phyloP scores from a whole-genome alignment of 2,329 filamentous ascomycete species.

The Daldinia sp. region DNA sequence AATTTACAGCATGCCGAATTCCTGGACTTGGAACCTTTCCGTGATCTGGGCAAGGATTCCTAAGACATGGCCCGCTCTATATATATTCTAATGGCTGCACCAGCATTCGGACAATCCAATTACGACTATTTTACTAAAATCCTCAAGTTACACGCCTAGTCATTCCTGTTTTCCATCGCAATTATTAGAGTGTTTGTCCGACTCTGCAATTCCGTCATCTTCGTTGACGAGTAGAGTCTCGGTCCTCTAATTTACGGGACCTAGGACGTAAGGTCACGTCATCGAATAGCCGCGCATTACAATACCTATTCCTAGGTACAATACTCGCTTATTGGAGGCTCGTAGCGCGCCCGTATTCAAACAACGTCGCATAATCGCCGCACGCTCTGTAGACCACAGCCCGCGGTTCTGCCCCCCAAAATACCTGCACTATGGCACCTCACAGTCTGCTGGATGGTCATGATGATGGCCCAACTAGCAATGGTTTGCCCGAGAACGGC shows the following conservation, averaged over 20 bases:
- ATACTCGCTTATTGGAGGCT: background rate
- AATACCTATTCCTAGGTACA: background rate
- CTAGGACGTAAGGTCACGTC: background rate
- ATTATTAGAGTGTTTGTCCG: background rate
- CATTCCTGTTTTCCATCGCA: background rate
- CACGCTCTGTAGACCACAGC: background rate
- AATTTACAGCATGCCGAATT: conserved; percentile 30
- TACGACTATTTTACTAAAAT: conserved; percentile 17
- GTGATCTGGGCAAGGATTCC: conserved; percentile 30
- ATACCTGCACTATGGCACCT: conserved; percentile 45
- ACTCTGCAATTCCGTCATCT: background rate
- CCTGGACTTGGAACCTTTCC: conserved; percentile 29
- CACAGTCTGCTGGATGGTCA: conserved; percentile 49
- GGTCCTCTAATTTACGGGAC: background rate
- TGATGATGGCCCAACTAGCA: conserved; percentile 41
- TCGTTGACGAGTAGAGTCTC: background rate
- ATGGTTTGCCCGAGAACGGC: conserved; percentile 22
- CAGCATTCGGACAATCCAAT: conserved; percentile 5
- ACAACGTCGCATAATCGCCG: conserved; percentile 29
- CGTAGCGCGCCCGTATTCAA: conserved; percentile 1
- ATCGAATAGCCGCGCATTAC: background rate
- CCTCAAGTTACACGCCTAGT: background rate
- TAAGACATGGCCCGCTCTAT: conserved; percentile 27
- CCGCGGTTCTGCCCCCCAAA: conserved; percentile 3
- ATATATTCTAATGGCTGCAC: conserved; percentile 30